phyloP scores from a whole-genome alignment of 306 rosid species.

The Cicer chorassanicum region DNA sequence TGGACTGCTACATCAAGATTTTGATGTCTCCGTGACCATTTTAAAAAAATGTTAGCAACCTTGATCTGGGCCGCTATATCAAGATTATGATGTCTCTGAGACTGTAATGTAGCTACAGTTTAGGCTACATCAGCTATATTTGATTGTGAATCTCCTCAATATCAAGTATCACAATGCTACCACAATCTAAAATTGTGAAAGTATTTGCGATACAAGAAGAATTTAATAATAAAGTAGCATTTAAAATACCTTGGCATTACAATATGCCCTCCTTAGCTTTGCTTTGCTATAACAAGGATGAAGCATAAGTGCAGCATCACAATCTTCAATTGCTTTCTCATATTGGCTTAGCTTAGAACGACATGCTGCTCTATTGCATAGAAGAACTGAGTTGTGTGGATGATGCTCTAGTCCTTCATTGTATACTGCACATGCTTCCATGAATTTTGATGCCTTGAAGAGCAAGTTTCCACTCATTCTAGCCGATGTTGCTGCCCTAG shows the following conservation, averaged over 20 bases:
- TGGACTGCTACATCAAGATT: neutral
- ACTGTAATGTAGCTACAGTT: neutral
- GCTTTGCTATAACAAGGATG: constrained; percentile 85
- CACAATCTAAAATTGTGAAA: neutral
- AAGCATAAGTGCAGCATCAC: constrained; percentile 72
- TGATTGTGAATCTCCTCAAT: neutral
- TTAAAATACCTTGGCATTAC: constrained; percentile 73
- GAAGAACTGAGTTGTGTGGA: constrained; percentile 73
- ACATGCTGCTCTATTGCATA: constrained; percentile 95
- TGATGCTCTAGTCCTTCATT: constrained; percentile 85
- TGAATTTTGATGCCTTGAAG: constrained; percentile 73
- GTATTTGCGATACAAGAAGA: no score
- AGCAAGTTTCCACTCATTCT: constrained; percentile 82
- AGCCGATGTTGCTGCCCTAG: constrained; percentile 63
- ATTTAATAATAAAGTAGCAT: neutral
- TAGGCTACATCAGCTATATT: neutral
- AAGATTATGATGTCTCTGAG: neutral
- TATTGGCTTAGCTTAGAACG: constrained; percentile 77
- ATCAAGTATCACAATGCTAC: neutral
- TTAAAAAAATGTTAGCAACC: neutral
- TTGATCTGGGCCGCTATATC: neutral
- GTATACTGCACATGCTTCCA: constrained; percentile 67
- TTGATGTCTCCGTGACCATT: neutral
- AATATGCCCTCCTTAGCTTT: constrained; percentile 80
- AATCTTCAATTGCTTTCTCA: constrained; percentile 94